A percentile compares a stretch with the other conserved stretches of the same genome.
Evolutionary conservation across 129 eudicot species (phyloP).

Genomic region (Cynara cardunculus): DNA sequence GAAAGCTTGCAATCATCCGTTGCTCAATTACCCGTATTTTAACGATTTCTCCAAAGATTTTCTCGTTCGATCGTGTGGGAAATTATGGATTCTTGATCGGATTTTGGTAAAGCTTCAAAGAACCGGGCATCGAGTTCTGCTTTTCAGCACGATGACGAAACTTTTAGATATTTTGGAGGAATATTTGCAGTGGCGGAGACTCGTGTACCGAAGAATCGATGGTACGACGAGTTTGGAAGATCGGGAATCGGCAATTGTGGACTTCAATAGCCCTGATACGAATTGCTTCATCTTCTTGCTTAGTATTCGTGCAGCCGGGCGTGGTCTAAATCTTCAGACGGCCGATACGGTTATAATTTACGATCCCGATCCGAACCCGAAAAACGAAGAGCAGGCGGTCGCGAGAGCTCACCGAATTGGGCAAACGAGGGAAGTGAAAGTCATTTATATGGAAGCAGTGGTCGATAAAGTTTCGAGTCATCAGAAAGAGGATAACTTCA

Average conservation of each 20-base stretch:
- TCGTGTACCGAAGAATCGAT: slow-evolving; percentile 83
- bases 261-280: slow-evolving; percentile 74
- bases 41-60: slow-evolving; percentile 80
- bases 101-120: slow-evolving; percentile 80
- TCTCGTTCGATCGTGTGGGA: slow-evolving; percentile 91
- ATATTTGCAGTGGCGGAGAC: slow-evolving; percentile 90
- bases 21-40: slow-evolving; percentile 84
- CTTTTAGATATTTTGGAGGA: slow-evolving; percentile 89
- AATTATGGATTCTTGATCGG: slow-evolving; percentile 78
- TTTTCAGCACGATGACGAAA: slow-evolving; percentile 93
- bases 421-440: slow-evolving; percentile 93
- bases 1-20: slow-evolving; percentile 91
- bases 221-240: slow-evolving; percentile 91
- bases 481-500: slow-evolving; percentile 72
- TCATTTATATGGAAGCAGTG: slow-evolving; percentile 94
- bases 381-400: slow-evolving; percentile 98
- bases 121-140: slow-evolving; percentile 87
- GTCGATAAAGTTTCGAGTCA: slow-evolving; percentile 84
- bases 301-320: slow-evolving; percentile 92
- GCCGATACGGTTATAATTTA: slow-evolving; percentile 95
- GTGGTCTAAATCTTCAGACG: slow-evolving; percentile 87
- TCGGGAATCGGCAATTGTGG: slow-evolving; percentile 90
- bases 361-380: slow-evolving; percentile 97
- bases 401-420: slow-evolving; percentile 99
- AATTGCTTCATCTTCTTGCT: slow-evolving; percentile 90